phyloP scores from a whole-genome alignment of 2,329 filamentous ascomycete genomes.

The Tolypocladium guangdongense region DNA sequence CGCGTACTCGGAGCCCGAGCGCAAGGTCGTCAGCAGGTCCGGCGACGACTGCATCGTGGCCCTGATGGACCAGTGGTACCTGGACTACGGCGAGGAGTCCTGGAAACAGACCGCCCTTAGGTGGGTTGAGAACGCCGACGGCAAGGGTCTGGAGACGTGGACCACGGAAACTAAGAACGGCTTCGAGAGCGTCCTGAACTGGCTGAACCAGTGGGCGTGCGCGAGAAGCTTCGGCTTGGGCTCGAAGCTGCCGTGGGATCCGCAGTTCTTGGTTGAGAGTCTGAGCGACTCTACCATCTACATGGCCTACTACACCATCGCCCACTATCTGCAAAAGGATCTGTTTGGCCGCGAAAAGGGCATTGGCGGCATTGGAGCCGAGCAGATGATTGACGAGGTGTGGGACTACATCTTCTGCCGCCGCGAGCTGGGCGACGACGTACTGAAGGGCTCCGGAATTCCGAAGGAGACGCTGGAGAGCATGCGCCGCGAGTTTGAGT shows the following conservation, averaged over 20 bases:
- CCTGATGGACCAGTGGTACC: constrained; percentile 93
- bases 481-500: constrained; percentile 87
- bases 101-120: constrained; percentile 71
- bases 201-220: constrained; percentile 95
- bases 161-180: constrained; percentile 64
- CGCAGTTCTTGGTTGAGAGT: constrained; percentile 81
- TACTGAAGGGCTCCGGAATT: constrained; percentile 58
- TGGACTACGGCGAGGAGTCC: constrained; percentile 86
- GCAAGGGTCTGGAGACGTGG: constrained; percentile 68
- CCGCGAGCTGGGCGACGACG: constrained; percentile 55
- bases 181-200: constrained; percentile 78
- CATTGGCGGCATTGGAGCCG: constrained; percentile 56
- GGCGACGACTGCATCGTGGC: constrained; percentile 90
- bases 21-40: constrained; percentile 77
- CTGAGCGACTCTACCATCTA: constrained; percentile 90
- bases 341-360: constrained; percentile 71
- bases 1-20: constrained; percentile 86
- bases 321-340: constrained; percentile 65
- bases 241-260: constrained; percentile 90
- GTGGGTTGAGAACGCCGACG: constrained; percentile 57
- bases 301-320: constrained; percentile 67
- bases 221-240: constrained; percentile 85
- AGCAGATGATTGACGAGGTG: constrained; percentile 88
- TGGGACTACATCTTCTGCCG: constrained; percentile 94
- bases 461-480: constrained; percentile 60